A percentile compares a stretch with the other conserved stretches of the same genome.
Conservation (phyloP, 768 basidiomycete genomes). For the Tricholoma sp. region DNA sequence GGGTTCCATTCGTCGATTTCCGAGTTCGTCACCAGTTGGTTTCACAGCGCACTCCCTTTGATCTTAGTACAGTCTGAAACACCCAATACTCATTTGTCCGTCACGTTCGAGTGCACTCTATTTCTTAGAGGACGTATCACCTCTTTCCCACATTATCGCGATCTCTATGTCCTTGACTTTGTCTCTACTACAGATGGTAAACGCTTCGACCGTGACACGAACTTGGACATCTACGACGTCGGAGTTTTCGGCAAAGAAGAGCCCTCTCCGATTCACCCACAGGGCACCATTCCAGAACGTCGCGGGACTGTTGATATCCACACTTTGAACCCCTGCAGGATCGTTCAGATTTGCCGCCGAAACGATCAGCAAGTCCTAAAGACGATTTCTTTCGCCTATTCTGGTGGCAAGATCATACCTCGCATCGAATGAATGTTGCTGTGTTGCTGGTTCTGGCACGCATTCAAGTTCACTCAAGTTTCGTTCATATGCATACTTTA, state of each 20-base stretch:
- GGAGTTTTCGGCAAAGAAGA: conserved; percentile 5
- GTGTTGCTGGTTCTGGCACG: neutral
- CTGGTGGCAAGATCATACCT: conserved; percentile 6
- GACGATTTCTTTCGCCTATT: conserved; percentile 10
- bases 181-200: conserved; percentile 5
- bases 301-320: conserved; percentile 10
- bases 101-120: conserved; percentile 10
- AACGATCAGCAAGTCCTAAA: conserved; percentile 7
- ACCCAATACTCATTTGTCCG: conserved; percentile 11
- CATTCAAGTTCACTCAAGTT: conserved; percentile 2
- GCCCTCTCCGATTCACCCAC: conserved; percentile 5
- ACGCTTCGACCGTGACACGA: conserved; percentile 5
- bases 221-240: conserved; percentile 8
- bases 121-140: conserved; percentile 11
- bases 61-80: conserved; percentile 6
- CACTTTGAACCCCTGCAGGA: conserved; percentile 10
- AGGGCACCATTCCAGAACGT: conserved; percentile 8
- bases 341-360: conserved; percentile 7
- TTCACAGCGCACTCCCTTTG: conserved; percentile 7
- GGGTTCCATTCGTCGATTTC: conserved; percentile 12
- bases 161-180: conserved; percentile 10
- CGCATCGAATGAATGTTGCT: conserved; percentile 6
- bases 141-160: conserved; percentile 8
- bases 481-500: conserved; percentile 2
- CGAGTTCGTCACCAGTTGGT: conserved; percentile 1